A percentile compares a stretch with the other conserved stretches of the same genome.
phyloP scores from a whole-genome alignment of 106 monocot species.

The Dendrobium catenatum region DNA sequence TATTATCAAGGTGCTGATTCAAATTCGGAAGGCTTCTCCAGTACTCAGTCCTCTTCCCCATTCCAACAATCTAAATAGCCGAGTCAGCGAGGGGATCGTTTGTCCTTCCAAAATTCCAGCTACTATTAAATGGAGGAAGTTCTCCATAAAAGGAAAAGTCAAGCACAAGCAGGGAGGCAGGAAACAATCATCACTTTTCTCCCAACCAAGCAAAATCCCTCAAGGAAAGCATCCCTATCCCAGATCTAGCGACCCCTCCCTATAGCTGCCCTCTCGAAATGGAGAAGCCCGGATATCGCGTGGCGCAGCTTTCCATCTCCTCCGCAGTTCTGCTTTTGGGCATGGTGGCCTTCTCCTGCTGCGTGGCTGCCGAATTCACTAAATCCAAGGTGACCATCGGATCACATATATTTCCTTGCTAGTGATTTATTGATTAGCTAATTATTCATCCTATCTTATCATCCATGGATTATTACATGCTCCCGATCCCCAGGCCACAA shows the following conservation, averaged over 20 bases:
- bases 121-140: not conserved
- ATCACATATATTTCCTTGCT: no score
- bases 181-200: not conserved
- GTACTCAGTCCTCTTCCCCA: not conserved
- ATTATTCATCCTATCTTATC: not conserved
- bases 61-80: not conserved
- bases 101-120: not conserved
- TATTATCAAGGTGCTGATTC: not conserved
- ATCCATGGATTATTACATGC: no score
- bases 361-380: constrained; percentile 62
- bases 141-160: not conserved
- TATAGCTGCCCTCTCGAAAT: not conserved
- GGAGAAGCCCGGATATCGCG: constrained; percentile 9
- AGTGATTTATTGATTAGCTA: not conserved
- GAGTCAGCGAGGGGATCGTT: not conserved
- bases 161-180: not conserved
- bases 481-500: constrained; percentile 10
- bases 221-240: not conserved
- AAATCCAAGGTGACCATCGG: constrained; percentile 37
- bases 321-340: constrained; percentile 30
- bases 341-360: constrained; percentile 47
- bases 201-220: not conserved
- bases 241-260: not conserved
- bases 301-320: constrained; percentile 6
- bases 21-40: not conserved